Percentiles rank a stretch among this genome's conserved stretches.
phyloP scores from a whole-genome alignment of 345 rosid species.

The Euphorbia pulcherrima region DNA sequence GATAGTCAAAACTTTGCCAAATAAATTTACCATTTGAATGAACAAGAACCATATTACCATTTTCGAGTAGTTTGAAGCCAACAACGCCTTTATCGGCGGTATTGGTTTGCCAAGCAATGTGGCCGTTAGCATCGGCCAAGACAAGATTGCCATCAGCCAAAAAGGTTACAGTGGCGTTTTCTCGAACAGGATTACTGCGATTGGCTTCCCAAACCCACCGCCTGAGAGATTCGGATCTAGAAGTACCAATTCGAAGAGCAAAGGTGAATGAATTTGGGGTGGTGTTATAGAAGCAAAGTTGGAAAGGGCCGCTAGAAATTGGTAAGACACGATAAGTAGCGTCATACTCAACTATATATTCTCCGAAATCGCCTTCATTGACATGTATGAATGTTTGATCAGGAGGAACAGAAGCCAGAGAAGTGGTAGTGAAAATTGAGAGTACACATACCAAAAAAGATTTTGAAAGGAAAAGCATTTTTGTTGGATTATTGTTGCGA shows the following conservation, averaged over 20 bases:
- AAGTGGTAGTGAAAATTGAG: neutral
- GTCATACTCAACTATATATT: constrained; percentile 22
- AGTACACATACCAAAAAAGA: neutral
- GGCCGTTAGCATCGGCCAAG: constrained; percentile 53
- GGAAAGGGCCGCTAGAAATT: constrained; percentile 31
- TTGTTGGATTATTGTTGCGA: neutral
- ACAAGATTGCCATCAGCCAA: constrained; percentile 53
- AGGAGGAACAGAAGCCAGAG: constrained; percentile 30
- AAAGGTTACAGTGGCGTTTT: constrained; percentile 50
- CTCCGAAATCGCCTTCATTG: constrained; percentile 27
- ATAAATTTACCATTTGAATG: constrained; percentile 22
- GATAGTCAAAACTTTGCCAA: constrained; percentile 26
- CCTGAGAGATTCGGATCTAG: constrained; percentile 7
- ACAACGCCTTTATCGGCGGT: constrained; percentile 57
- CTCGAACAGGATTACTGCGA: constrained; percentile 51
- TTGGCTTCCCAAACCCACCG: constrained; percentile 69
- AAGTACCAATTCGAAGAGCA: constrained; percentile 17
- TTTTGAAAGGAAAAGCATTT: neutral
- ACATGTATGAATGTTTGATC: constrained; percentile 20
- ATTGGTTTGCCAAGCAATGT: constrained; percentile 54
- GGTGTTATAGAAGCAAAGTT: constrained; percentile 31
- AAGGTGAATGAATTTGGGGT: constrained; percentile 12
- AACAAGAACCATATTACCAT: constrained; percentile 58
- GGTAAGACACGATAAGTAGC: constrained; percentile 19
- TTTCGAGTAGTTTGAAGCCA: constrained; percentile 45